Conservation (phyloP, 495 filamentous ascomycete genomes). For the Lichenothelia convexa region DNA sequence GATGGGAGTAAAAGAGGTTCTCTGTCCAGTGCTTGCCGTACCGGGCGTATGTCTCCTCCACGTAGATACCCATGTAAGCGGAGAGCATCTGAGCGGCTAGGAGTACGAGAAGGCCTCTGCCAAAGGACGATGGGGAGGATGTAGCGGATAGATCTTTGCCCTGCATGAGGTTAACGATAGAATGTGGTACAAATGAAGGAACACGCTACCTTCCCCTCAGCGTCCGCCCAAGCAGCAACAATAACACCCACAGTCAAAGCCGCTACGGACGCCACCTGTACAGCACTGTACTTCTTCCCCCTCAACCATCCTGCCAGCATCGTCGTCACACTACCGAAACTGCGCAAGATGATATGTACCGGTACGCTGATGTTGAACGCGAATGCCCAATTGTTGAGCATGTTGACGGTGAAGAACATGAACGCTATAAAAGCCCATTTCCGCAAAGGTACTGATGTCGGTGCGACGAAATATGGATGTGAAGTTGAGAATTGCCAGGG, state of each 20-base stretch:
- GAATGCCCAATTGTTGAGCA: conserved; percentile 95
- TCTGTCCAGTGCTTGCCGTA: conserved; percentile 90
- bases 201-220: conserved; percentile 66
- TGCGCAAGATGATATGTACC: conserved; percentile 89
- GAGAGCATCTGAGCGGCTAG: conserved; percentile 79
- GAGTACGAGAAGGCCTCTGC: conserved; percentile 66
- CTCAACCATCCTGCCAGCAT: conserved; percentile 73
- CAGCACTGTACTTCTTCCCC: conserved; percentile 60
- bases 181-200: too few relatives aligned
- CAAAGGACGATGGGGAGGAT: conserved; percentile 26
- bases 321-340: conserved; percentile 85
- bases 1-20: conserved; percentile 84
- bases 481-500: conserved; percentile 56
- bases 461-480: conserved; percentile 45
- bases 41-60: conserved; percentile 66
- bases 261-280: conserved; percentile 62
- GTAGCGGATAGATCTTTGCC: neutral
- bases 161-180: neutral
- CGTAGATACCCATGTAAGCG: conserved; percentile 88
- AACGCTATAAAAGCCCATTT: conserved; percentile 80
- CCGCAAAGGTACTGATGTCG: conserved; percentile 61
- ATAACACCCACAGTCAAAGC: conserved; percentile 75
- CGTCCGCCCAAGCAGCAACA: conserved; percentile 73
- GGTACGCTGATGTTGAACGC: conserved; percentile 93
- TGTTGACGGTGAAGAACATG: conserved; percentile 78